Conservation (phyloP, 768 basidiomycete species). For the Amanita rimosa region DNA sequence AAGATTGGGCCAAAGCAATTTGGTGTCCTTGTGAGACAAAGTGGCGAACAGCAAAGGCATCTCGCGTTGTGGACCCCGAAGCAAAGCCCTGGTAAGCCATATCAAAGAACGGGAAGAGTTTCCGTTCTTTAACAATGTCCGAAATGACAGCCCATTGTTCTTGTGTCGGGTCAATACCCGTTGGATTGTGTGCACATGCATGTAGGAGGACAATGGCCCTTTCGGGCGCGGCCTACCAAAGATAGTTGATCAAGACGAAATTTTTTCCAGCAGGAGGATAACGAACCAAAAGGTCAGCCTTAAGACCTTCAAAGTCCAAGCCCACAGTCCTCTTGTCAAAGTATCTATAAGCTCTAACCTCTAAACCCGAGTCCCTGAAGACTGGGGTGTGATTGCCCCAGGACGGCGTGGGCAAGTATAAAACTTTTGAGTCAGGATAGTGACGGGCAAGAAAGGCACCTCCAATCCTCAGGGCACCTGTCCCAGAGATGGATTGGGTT, state of each 20-base stretch:
- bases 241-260: conserved; percentile 5
- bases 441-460: conserved; percentile 85
- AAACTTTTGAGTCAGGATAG: conserved; percentile 76
- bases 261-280: background rate
- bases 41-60: conserved; percentile 92
- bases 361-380: conserved; percentile 89
- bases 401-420: conserved; percentile 88
- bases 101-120: conserved; percentile 97
- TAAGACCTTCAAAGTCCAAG: conserved; percentile 84
- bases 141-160: conserved; percentile 91
- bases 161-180: conserved; percentile 89
- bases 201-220: conserved; percentile 83
- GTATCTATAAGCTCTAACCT: conserved; percentile 88
- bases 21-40: conserved; percentile 89
- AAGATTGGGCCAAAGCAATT: conserved; percentile 85
- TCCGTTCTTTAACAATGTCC: conserved; percentile 76
- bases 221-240: conserved; percentile 53
- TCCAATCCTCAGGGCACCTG: conserved; percentile 93
- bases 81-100: conserved; percentile 99
- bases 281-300: conserved; percentile 71
- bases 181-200: conserved; percentile 99
- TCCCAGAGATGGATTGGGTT: conserved; percentile 95
- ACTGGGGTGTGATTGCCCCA: conserved; percentile 97
- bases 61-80: conserved; percentile 80
- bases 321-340: conserved; percentile 90